A percentile compares a stretch with the other conserved stretches of the same genome.
Evolutionary conservation across 441 rosid genomes (phyloP).

Genomic region (Melastoma candidum): DNA sequence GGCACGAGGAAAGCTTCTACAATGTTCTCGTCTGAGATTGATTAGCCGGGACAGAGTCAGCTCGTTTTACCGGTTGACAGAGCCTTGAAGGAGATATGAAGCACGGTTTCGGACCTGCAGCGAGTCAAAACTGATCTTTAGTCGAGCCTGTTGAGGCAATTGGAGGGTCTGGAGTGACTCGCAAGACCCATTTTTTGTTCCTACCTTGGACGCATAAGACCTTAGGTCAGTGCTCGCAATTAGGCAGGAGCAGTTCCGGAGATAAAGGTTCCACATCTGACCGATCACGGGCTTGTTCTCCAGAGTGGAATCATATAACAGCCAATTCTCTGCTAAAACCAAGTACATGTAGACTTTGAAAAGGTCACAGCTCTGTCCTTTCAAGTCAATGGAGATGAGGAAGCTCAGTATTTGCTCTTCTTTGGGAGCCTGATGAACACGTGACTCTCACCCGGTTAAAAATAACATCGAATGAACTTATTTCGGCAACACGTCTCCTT

Average conservation of each 20-base stretch:
- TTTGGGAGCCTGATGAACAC: slow-evolving; percentile 32
- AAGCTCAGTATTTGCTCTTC: slow-evolving; percentile 38
- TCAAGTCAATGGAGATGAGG: slow-evolving; percentile 50
- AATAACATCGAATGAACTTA: slow-evolving; percentile 6
- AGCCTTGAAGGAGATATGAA: slow-evolving; percentile 55
- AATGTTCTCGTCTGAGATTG: too few species aligned
- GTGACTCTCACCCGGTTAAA: background rate
- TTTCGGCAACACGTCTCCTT: background rate
- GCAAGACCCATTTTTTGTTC: slow-evolving; percentile 9
- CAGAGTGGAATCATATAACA: slow-evolving; percentile 31
- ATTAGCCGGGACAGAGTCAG: too few species aligned
- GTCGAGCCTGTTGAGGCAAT: slow-evolving; percentile 2
- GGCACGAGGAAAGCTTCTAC: too few species aligned
- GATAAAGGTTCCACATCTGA: slow-evolving; percentile 65
- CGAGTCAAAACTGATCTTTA: background rate
- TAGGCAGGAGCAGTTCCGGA: slow-evolving; percentile 69
- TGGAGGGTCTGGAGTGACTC: too few species aligned
- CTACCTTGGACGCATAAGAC: slow-evolving; percentile 61
- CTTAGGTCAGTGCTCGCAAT: slow-evolving; percentile 66
- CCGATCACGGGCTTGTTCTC: slow-evolving; percentile 42
- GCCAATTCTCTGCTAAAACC: slow-evolving; percentile 70
- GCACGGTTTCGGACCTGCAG: slow-evolving; percentile 79
- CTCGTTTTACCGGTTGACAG: slow-evolving; percentile 15
- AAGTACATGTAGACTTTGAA: slow-evolving; percentile 50
- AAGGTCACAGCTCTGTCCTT: slow-evolving; percentile 51